Evolutionary conservation across 352 stramenopile genomes (phyloP).

Genomic region (Phytophthora ohioensis): DNA sequence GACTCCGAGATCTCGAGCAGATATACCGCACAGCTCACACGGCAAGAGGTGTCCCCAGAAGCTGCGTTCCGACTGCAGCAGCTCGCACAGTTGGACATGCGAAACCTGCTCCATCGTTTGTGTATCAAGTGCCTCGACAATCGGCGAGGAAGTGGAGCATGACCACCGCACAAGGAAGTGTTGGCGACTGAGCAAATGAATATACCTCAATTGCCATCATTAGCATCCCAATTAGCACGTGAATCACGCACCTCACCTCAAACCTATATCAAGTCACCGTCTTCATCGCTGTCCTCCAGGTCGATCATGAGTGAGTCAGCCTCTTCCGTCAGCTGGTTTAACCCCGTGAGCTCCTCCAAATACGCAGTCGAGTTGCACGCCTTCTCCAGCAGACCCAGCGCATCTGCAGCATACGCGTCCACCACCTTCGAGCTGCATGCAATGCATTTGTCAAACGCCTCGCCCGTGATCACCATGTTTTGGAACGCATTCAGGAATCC

Average conservation of each 20-base stretch:
- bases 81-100: constrained; percentile 29
- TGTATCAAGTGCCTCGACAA: constrained; percentile 19
- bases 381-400: constrained; percentile 60
- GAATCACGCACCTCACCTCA: not conserved
- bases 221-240: not conserved
- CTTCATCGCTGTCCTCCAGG: constrained; percentile 74
- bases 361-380: constrained; percentile 79
- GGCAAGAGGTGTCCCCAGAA: constrained; percentile 16
- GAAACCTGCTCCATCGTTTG: constrained; percentile 21
- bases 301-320: constrained; percentile 73
- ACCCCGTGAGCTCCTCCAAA: constrained; percentile 82
- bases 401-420: constrained; percentile 74
- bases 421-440: constrained; percentile 94
- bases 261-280: constrained; percentile 59
- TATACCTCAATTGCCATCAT: constrained; percentile 3
- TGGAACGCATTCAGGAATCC: constrained; percentile 95
- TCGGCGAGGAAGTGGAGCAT: constrained; percentile 29
- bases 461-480: constrained; percentile 81
- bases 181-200: not conserved
- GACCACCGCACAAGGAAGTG: constrained; percentile 21
- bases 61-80: constrained; percentile 25
- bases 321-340: constrained; percentile 65
- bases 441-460: constrained; percentile 96
- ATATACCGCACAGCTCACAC: constrained; percentile 13
- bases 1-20: constrained; percentile 10